Conservation (phyloP, 108 stramenopile genomes). For the Mayamaea pseudoterrestris region DNA sequence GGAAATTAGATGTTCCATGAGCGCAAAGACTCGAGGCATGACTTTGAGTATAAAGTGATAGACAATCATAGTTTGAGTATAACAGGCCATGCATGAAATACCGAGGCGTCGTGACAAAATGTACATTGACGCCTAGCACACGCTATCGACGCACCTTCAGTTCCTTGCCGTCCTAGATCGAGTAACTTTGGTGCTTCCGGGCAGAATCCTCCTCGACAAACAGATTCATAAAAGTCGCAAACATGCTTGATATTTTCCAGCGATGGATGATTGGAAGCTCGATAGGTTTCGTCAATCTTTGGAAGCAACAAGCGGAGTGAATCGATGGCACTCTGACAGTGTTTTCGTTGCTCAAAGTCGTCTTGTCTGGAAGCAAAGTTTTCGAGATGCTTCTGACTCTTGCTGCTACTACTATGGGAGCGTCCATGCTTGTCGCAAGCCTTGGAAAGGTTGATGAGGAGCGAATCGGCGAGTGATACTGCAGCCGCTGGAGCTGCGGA, state of each 20-base stretch:
- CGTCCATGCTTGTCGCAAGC: conserved; percentile 1
- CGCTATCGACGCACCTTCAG: conserved; percentile 13
- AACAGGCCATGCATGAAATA: too few relatives aligned
- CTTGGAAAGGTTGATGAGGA: conserved; percentile 1
- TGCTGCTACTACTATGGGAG: neutral
- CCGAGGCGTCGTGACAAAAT: too few relatives aligned
- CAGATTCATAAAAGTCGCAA: conserved; percentile 53
- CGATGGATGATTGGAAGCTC: neutral
- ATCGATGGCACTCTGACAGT: neutral
- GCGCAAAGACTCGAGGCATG: conserved; percentile 1
- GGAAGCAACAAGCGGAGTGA: conserved; percentile 1
- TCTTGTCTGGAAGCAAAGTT: too few relatives aligned
- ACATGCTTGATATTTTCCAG: conserved; percentile 32
- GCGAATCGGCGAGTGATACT: too few relatives aligned
- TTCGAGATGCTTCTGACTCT: too few relatives aligned
- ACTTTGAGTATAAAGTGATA: too few relatives aligned
- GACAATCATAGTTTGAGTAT: too few relatives aligned
- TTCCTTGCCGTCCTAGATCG: conserved; percentile 9
- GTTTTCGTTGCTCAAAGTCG: too few relatives aligned
- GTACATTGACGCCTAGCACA: too few relatives aligned
- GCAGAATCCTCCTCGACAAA: conserved; percentile 49
- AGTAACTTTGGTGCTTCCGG: conserved; percentile 45
- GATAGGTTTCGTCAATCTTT: conserved; percentile 2
- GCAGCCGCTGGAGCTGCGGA: too few relatives aligned
- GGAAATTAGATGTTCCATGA: conserved; percentile 5